phyloP scores from a whole-genome alignment of 306 rosid species.

The Inga laurina region DNA sequence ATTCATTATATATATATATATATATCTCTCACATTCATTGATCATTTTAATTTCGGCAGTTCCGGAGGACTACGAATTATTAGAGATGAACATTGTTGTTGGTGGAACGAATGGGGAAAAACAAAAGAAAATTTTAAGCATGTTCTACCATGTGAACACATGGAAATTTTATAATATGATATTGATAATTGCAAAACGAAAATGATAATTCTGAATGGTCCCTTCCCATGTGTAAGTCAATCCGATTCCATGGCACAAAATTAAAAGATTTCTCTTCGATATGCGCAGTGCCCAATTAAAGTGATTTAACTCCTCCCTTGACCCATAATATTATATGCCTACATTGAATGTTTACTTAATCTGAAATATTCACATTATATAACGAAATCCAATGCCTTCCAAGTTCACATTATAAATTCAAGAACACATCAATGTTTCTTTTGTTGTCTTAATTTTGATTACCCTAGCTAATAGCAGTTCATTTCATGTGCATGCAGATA shows the following conservation, averaged over 20 bases:
- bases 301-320: not conserved
- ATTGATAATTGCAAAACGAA: not conserved
- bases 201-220: not conserved
- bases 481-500: not conserved
- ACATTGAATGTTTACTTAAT: not conserved
- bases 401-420: conserved; percentile 25
- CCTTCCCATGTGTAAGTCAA: not conserved
- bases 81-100: not conserved
- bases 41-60: not conserved
- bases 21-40: not conserved
- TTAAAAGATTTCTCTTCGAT: not conserved
- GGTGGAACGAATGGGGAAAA: not conserved
- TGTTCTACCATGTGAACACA: not conserved
- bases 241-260: not conserved
- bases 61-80: not conserved
- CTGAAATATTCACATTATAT: not conserved
- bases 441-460: not conserved
- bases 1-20: not conserved
- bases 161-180: not conserved
- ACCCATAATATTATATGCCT: not conserved
- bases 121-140: not conserved
- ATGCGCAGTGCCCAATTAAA: not conserved
- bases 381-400: not conserved
- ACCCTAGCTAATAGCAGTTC: not conserved
- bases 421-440: conserved; percentile 6